A percentile compares a stretch with the other conserved stretches of the same genome.
These are phyloP conservation scores for Lunasporangiospora selenospora DNA, from an alignment of 192 early-diverging fungal genomes.

Conservation along the genomic window DNA sequence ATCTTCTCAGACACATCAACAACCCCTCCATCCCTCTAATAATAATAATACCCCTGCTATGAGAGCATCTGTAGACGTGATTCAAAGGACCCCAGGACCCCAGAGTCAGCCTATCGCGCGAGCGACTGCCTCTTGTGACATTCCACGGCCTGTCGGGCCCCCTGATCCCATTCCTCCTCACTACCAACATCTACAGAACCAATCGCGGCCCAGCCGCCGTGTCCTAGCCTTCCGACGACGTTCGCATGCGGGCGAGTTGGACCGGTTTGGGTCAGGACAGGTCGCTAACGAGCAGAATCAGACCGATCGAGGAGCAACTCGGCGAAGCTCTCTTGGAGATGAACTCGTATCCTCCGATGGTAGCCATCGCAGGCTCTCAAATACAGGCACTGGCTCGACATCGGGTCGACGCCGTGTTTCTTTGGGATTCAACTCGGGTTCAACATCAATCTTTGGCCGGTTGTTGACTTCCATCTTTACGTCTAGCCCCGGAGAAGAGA, in stretches of 20 bases:
- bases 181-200: slow-evolving; percentile 41
- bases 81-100: not conserved
- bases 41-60: not conserved
- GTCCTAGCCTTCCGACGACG: slow-evolving; percentile 20
- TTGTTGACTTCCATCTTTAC: slow-evolving; percentile 29
- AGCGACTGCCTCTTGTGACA: slow-evolving; percentile 6
- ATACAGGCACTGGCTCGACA: too few relatives aligned
- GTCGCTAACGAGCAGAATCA: slow-evolving; percentile 4
- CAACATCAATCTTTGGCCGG: slow-evolving; percentile 29
- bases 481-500: not conserved
- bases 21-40: not conserved
- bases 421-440: slow-evolving; percentile 2
- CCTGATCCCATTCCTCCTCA: slow-evolving; percentile 43
- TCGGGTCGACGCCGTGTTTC: slow-evolving; percentile 19
- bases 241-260: slow-evolving; percentile 33
- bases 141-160: slow-evolving; percentile 25
- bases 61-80: slow-evolving; percentile 19
- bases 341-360: too few relatives aligned
- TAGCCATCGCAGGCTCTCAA: too few relatives aligned
- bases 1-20: not conserved
- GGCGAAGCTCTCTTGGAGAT: slow-evolving; percentile 4
- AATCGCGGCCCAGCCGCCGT: slow-evolving; percentile 6
- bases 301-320: not conserved
- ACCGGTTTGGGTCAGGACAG: slow-evolving; percentile 30
- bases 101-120: not conserved